Evolutionary conservation across 1,139 yeast genomes (phyloP), one percentile per base, ranked within the genome.

Genomic region (Protomyces pachydermus): DNA sequence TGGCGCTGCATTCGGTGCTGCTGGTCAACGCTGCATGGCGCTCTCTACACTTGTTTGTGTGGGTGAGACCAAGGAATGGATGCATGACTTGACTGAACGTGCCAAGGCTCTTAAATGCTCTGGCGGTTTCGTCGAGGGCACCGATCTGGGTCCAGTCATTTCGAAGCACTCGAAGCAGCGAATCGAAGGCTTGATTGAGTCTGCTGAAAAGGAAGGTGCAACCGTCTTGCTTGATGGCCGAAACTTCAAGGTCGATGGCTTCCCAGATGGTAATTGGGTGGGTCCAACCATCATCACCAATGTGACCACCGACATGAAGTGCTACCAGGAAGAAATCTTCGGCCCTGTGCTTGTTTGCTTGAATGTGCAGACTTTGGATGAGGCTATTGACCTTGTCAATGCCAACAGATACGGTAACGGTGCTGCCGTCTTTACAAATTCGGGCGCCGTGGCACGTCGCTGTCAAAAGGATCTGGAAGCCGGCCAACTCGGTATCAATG

Each of bases 1-100:
- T 65, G 91, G 91, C 56, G 91, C 93, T 54, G 89, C 90, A 25
- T 87, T 87, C 71, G 93, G 93, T 51, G 93, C 93, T 67, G 91
- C 91, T 42, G 93, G 93, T 66, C 91, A 86, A 78, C 82, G 93
- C 74, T 86, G 93, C 76, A 86, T 87, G 91, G 91, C 91, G 14
- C 84, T 87, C 56, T 83, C 88, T 16, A 90, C 85, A 3, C 79
- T 86, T 68, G 89, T 86, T 23, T 82, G 90, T n/a, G 91, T 87
- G 34, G 91, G 91, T 25, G 81, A 82, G 69, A 80, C 88, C 61
- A 81, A 80, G 72, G 81, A 81, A 67, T 86, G 91, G 91, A 76
- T 86, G 61, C 70, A 75, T 25, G 91, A 86, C 64, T 77, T 86
- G 62, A 81, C 83, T 42, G 79, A 76, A 56, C 85, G 84, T 64